Base-by-base conservation (phyloP, 257 asterid species). In the Osmanthus fragrans region DNA sequence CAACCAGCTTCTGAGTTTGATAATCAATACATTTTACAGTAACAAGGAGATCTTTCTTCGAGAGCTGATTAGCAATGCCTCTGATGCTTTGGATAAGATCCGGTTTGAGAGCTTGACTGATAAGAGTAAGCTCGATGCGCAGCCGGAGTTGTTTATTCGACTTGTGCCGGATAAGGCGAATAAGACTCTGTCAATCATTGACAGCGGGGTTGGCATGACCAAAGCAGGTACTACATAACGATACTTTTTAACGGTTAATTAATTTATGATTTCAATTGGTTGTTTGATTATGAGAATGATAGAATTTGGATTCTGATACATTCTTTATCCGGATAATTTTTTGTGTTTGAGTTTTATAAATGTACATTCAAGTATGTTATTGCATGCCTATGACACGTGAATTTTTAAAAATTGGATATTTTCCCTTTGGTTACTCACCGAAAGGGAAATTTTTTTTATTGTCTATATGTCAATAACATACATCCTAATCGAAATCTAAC, bases 141-240 rank as follows among this genome's bases (percentile, higher is more conserved):
- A 92, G 80, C 96, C 97, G 23, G 96, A 92, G 82, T 77, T 92
- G 75, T 92, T 92, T 25, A 92, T 90, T 36, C 89, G 96, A 5
- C 33, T 92, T 23, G 93, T 90, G 1, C 93, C 96, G 2, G 97
- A 92, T 36, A 90, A 90, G 87, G 91, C 76, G 29, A 92, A 87
- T 80, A 92, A 89, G 83, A 92, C 96, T 9, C 88, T 92, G 23
- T 82, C 94, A 21, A 88, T 92, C 37, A 88, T 90, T 27, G 96
- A 92, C 18, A 92, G 97, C 58, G 96, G 97, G 16, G 45, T 92
- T 30, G 97, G 97, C 80, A 92, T 92, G 97, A 90, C 97, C 16
- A 92, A 92, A 92, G 97, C 96, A 78, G 97, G 96, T 92, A 85
- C 66, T 58, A 7, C 30, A 21, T 58, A 7, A 21, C 7, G 66